A percentile compares a stretch with the other conserved stretches of the same genome.
Evolutionary conservation across 192 early-diverging fungal species (phyloP).

Genomic region (Coemansia nantahalensis): DNA sequence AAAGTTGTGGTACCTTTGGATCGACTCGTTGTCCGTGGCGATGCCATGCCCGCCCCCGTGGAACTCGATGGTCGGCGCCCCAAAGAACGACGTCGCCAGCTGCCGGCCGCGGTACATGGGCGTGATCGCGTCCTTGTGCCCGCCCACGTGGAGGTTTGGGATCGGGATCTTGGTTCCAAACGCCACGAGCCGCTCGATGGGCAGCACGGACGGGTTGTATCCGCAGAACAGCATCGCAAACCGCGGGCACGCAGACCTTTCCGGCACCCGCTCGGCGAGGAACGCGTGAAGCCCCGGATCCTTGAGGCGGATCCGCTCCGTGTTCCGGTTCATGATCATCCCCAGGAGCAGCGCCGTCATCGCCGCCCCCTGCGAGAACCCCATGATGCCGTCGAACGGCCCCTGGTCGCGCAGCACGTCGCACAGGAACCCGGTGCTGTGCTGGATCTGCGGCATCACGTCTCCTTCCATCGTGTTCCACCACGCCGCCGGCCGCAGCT

Average conservation of each 20-base stretch:
- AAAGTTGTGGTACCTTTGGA: neutral
- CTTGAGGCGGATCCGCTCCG: neutral
- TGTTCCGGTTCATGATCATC: slow-evolving; percentile 2
- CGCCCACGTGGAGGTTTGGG: slow-evolving; percentile 18
- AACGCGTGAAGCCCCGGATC: neutral
- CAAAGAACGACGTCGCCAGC: slow-evolving; percentile 22
- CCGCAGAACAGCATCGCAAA: slow-evolving; percentile 33
- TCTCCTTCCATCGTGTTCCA: slow-evolving; percentile 12
- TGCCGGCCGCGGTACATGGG: slow-evolving; percentile 17
- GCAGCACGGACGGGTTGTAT: slow-evolving; percentile 17
- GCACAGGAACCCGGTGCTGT: slow-evolving; percentile 2
- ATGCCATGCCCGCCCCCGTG: slow-evolving; percentile 32
- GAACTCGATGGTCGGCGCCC: neutral
- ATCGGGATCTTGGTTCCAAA: neutral
- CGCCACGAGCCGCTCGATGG: slow-evolving; percentile 3
- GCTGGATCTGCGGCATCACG: slow-evolving; percentile 11
- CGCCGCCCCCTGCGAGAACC: slow-evolving; percentile 46
- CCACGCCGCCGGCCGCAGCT: slow-evolving; percentile 18
- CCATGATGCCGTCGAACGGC: slow-evolving; percentile 37
- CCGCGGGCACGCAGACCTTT: neutral
- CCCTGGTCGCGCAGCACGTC: slow-evolving; percentile 10
- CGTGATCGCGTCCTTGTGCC: slow-evolving; percentile 22
- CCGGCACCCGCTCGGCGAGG: neutral
- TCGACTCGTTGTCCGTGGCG: too few species aligned
- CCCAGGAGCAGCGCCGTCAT: slow-evolving; percentile 33